phyloP scores from a whole-genome alignment of 257 asterid species.

The Rhazya stricta region DNA sequence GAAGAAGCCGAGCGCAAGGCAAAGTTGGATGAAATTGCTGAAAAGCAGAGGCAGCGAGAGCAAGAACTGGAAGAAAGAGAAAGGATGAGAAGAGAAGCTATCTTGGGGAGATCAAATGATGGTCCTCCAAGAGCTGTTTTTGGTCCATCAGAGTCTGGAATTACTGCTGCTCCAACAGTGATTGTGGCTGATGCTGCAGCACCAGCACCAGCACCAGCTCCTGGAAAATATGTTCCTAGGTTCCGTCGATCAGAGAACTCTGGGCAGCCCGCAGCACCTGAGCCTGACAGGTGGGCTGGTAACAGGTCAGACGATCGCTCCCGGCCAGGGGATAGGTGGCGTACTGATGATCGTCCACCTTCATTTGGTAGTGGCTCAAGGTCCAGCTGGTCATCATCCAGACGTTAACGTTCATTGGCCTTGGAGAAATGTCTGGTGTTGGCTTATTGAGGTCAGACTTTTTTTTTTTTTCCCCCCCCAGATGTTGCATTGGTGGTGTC shows the following conservation, averaged over 20 bases:
- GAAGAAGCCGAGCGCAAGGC: conserved; percentile 37
- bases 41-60: conserved; percentile 34
- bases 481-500: not conserved
- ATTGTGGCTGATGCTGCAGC: conserved; percentile 5
- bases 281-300: conserved; percentile 15
- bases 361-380: conserved; percentile 18
- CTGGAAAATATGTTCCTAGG: conserved; percentile 22
- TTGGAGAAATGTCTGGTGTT: not conserved
- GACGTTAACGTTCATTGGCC: not conserved
- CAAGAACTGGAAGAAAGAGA: conserved; percentile 29
- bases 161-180: not conserved
- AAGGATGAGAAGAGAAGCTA: conserved; percentile 15
- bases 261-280: conserved; percentile 15
- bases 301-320: conserved; percentile 10
- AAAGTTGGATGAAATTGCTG: conserved; percentile 27
- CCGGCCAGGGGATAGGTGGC: conserved; percentile 20
- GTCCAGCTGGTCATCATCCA: conserved; percentile 12
- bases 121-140: conserved; percentile 5
- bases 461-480: no score
- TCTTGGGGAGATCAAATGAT: conserved; percentile 13
- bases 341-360: conserved; percentile 10
- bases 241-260: conserved; percentile 7
- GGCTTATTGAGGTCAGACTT: not conserved
- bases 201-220: conserved; percentile 12
- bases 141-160: conserved; percentile 9